Evolutionary conservation across 805 yeast genomes (phyloP).

Genomic region (Brettanomyces sp.): DNA sequence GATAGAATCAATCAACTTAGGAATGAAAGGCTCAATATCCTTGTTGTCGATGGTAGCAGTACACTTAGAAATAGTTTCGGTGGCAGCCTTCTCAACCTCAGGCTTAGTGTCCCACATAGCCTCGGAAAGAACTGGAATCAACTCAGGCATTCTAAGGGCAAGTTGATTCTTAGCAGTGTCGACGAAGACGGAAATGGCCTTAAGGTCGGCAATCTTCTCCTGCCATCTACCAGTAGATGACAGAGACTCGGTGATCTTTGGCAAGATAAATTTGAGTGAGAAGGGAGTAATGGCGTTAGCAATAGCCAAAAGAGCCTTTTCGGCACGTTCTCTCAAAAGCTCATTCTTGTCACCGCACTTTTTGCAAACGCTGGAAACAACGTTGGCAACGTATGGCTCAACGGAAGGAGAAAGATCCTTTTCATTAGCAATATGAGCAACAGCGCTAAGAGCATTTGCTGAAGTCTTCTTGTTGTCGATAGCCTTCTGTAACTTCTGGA

Average conservation of each 20-base stretch:
- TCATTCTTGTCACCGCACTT: conserved; percentile 88
- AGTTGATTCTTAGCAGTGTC: conserved; percentile 92
- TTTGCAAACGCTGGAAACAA: conserved; percentile 60
- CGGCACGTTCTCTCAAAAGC: conserved; percentile 65
- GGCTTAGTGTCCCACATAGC: conserved; percentile 99
- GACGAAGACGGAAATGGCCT: conserved; percentile 78
- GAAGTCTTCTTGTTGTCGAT: conserved; percentile 77
- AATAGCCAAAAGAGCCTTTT: conserved; percentile 67
- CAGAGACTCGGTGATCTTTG: conserved; percentile 64
- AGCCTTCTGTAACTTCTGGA: conserved; percentile 65
- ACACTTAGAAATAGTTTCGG: conserved; percentile 88
- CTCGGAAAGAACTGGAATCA: conserved; percentile 96
- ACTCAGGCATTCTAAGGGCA: conserved; percentile 98
- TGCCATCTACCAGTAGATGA: conserved; percentile 86
- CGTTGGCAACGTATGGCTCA: conserved; percentile 87
- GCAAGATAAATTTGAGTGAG: conserved; percentile 84
- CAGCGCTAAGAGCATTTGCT: conserved; percentile 75
- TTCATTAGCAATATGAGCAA: conserved; percentile 74
- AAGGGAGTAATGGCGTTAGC: conserved; percentile 82
- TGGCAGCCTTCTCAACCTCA: conserved; percentile 96
- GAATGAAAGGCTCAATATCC: conserved; percentile 99
- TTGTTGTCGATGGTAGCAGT: conserved; percentile 98
- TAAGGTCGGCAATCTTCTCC: conserved; percentile 87
- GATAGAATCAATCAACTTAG: conserved; percentile 92
- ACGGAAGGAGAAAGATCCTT: conserved; percentile 80